Percentiles rank a stretch among this genome's conserved stretches.
Evolutionary conservation across 306 rosid genomes (phyloP).

Genomic region (Oxytropis ochrocephala): DNA sequence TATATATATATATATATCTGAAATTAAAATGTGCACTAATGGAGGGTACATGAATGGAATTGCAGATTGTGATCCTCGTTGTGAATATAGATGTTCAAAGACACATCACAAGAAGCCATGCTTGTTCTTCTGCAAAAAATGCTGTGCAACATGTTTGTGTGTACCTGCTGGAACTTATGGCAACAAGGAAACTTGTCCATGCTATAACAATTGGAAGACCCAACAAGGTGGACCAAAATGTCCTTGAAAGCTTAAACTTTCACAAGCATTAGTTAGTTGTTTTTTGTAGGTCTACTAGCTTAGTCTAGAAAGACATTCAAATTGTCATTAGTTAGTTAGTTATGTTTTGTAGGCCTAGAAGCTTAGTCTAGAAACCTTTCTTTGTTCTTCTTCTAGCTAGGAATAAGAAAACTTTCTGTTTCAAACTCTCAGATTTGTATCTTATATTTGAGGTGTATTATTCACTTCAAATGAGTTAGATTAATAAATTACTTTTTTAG

Average conservation of each 20-base stretch:
- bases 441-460: too few species aligned
- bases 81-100: slow-evolving; percentile 47
- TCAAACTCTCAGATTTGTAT: too few species aligned
- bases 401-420: too few species aligned
- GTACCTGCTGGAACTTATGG: slow-evolving; percentile 73
- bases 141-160: slow-evolving; percentile 59
- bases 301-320: too few species aligned
- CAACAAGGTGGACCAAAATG: slow-evolving; percentile 76
- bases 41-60: background rate
- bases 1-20: background rate
- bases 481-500: too few species aligned
- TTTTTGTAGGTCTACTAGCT: too few species aligned
- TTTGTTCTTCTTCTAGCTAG: too few species aligned
- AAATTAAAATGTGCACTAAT: background rate
- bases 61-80: slow-evolving; percentile 52
- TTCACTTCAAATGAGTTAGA: too few species aligned
- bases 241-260: slow-evolving; percentile 28
- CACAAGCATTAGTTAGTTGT: background rate
- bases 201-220: slow-evolving; percentile 77
- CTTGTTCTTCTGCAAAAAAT: slow-evolving; percentile 58
- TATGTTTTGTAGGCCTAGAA: too few species aligned
- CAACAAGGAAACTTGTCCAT: slow-evolving; percentile 60
- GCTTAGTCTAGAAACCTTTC: too few species aligned
- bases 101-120: slow-evolving; percentile 66
- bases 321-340: too few species aligned